Evolutionary conservation across 1,139 yeast species (phyloP).

Genomic region (Scheffersomyces insectosa): DNA sequence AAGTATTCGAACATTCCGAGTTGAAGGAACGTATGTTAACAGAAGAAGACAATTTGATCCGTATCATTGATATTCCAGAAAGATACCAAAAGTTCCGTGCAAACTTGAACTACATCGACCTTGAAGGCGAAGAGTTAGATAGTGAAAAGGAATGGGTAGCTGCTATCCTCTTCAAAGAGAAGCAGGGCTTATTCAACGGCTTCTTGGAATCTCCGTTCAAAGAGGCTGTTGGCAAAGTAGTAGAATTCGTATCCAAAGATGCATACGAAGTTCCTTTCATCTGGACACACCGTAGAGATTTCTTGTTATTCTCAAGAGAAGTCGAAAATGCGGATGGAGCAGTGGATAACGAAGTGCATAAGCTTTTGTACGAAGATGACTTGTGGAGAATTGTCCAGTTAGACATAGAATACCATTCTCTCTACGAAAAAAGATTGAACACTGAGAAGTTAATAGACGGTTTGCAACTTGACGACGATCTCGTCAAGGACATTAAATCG

Average conservation of each 20-base stretch:
- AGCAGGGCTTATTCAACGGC: slow-evolving; percentile 35
- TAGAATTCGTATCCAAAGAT: slow-evolving; percentile 77
- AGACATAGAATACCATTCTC: slow-evolving; percentile 86
- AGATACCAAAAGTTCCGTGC: slow-evolving; percentile 80
- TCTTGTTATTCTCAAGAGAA: slow-evolving; percentile 63
- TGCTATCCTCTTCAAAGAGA: slow-evolving; percentile 55
- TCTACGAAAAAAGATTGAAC: slow-evolving; percentile 72
- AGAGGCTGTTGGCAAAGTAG: slow-evolving; percentile 71
- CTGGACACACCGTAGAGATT: slow-evolving; percentile 94
- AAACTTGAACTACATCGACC: slow-evolving; percentile 61
- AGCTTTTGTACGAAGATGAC: slow-evolving; percentile 75
- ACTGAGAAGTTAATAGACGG: slow-evolving; percentile 59
- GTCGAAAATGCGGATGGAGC: slow-evolving; percentile 47
- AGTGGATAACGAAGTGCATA: slow-evolving; percentile 45
- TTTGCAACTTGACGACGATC: slow-evolving; percentile 57
- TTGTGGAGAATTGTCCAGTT: slow-evolving; percentile 87
- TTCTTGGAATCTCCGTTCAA: slow-evolving; percentile 60
- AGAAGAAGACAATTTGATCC: slow-evolving; percentile 84
- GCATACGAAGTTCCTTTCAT: slow-evolving; percentile 93
- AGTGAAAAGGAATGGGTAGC: slow-evolving; percentile 82
- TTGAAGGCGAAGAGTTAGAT: slow-evolving; percentile 66
- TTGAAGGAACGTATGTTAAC: slow-evolving; percentile 88
- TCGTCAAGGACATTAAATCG: slow-evolving; percentile 55
- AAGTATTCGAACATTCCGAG: slow-evolving; percentile 94
- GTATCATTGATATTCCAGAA: slow-evolving; percentile 90